These are phyloP conservation scores for Saksenaea oblongispora DNA, from an alignment of 371 early-diverging fungal genomes.

Conservation along the genomic window DNA sequence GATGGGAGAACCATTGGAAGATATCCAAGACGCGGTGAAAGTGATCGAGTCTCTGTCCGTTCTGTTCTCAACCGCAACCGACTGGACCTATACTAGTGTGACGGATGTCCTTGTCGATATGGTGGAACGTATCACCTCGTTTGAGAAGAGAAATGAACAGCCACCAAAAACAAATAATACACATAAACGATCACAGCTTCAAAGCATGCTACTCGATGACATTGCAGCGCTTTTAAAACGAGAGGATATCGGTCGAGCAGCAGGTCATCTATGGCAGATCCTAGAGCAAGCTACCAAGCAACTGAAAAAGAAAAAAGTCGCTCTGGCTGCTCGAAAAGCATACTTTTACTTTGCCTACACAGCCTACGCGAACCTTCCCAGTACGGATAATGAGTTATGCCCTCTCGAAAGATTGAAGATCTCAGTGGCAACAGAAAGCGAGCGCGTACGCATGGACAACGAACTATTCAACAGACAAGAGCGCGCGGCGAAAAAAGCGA, in stretches of 20 bases:
- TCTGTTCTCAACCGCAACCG: conserved; percentile 21
- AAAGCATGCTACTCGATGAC: conserved; percentile 25
- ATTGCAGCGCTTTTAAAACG: conserved; percentile 8
- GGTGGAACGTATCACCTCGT: conserved; percentile 14
- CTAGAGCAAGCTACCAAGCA: conserved; percentile 13
- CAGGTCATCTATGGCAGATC: conserved; percentile 25
- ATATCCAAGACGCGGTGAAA: conserved; percentile 14
- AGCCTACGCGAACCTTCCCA: not conserved
- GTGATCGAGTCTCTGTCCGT: conserved; percentile 20
- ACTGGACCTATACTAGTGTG: conserved; percentile 16
- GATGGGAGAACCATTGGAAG: conserved; percentile 31
- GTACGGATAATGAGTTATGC: not conserved
- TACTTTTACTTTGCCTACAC: conserved; percentile 30
- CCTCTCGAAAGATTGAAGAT: not conserved
- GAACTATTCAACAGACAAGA: not conserved
- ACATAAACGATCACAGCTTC: conserved; percentile 14
- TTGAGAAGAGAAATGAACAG: conserved; percentile 7
- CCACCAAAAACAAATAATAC: not conserved
- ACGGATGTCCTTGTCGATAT: conserved; percentile 22
- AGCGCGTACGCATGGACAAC: not conserved
- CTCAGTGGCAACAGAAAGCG: not conserved
- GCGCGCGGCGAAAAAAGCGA: not conserved
- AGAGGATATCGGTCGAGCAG: conserved; percentile 14
- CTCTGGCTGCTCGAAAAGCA: conserved; percentile 28
- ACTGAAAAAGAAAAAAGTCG: conserved; percentile 4